Evolutionary conservation across 495 filamentous ascomycete genomes (phyloP).

Genomic region (Hypoxylon lienhwacheense): DNA sequence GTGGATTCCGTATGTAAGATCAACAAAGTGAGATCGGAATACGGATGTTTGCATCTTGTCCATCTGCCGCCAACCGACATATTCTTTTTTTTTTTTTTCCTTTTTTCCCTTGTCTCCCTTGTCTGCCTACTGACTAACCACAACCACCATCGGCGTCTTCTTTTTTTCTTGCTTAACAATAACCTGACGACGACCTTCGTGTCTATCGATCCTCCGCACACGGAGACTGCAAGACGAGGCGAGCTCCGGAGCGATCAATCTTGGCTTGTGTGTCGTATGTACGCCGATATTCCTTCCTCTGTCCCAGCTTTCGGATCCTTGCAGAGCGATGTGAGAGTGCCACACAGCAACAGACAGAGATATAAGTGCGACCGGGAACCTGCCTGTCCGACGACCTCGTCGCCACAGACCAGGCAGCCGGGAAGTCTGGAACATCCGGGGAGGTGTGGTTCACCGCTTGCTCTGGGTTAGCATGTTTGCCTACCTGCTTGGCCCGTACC

Average conservation of each 20-base stretch:
- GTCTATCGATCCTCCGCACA: too few relatives aligned
- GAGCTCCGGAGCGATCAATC: too few relatives aligned
- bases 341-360: constrained; percentile 6
- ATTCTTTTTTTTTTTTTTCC: not conserved
- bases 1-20: constrained; percentile 27
- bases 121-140: not conserved
- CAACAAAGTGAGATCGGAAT: constrained; percentile 34
- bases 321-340: too few relatives aligned
- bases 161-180: too few relatives aligned
- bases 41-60: constrained; percentile 28
- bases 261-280: too few relatives aligned
- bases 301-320: too few relatives aligned
- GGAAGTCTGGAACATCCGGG: constrained; percentile 5
- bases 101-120: not conserved
- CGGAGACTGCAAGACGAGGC: too few relatives aligned
- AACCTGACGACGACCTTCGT: too few relatives aligned
- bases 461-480: too few relatives aligned
- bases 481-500: constrained; percentile 9
- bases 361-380: constrained; percentile 1
- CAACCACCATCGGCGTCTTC: too few relatives aligned
- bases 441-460: not conserved
- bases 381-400: constrained; percentile 12
- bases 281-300: not conserved
- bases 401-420: constrained; percentile 26
- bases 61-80: not conserved